phyloP scores from a whole-genome alignment of 345 rosid genomes.

The Hibiscus syriacus region DNA sequence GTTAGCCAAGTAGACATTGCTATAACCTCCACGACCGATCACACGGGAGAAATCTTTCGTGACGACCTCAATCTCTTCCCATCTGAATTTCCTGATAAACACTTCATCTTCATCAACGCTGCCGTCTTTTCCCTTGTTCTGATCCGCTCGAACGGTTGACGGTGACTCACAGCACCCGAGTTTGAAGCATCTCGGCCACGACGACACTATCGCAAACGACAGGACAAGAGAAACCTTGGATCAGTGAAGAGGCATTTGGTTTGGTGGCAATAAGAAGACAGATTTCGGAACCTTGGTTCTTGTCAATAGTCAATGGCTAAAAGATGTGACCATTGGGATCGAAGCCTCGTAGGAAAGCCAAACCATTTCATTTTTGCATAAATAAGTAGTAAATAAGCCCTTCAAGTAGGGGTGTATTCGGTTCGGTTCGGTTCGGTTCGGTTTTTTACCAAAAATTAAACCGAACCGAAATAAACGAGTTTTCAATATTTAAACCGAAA shows the following conservation, averaged over 20 bases:
- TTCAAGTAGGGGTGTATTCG: too few relatives aligned
- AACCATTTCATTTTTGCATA: background rate
- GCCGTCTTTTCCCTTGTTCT: background rate
- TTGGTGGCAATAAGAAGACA: constrained; percentile 15
- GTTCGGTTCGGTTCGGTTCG: too few relatives aligned
- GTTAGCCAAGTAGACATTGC: background rate
- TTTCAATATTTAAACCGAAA: too few relatives aligned
- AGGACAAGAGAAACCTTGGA: background rate
- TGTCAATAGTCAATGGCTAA: background rate
- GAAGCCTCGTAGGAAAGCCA: background rate
- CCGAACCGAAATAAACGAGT: too few relatives aligned
- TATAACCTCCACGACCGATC: background rate
- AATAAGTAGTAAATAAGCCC: too few relatives aligned
- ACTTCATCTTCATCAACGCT: background rate
- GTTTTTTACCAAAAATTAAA: too few relatives aligned
- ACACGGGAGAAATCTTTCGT: background rate
- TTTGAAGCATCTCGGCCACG: background rate
- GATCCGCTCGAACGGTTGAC: background rate
- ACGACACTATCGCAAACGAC: background rate
- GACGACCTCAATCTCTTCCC: background rate
- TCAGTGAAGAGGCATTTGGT: background rate
- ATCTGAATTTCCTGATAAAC: background rate
- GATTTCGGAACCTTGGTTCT: background rate
- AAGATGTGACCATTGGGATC: constrained; percentile 9
- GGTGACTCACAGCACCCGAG: background rate